Conservation (phyloP, 768 basidiomycete species). For the Podaxis pistillaris region DNA sequence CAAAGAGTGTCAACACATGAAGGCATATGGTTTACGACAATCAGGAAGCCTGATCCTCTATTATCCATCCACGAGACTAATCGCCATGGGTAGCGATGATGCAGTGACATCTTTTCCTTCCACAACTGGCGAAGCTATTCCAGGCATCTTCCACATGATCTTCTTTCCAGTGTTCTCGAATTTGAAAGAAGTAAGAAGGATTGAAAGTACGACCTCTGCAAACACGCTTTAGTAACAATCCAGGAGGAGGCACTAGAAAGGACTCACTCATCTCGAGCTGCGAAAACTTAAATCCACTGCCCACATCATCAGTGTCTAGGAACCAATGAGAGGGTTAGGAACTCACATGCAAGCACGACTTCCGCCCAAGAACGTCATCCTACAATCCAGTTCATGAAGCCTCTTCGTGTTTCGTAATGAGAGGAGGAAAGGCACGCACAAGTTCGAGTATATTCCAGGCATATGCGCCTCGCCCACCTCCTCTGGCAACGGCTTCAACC, state of each 20-base stretch:
- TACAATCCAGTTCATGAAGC: not conserved
- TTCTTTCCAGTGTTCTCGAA: conserved; percentile 18
- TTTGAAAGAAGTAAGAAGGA: conserved; percentile 4
- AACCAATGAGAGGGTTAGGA: not conserved
- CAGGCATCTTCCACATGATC: conserved; percentile 17
- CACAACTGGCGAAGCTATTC: conserved; percentile 15
- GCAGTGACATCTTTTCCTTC: conserved; percentile 3
- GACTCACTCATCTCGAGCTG: conserved; percentile 24
- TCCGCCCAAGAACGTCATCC: conserved; percentile 21
- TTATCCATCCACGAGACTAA: conserved; percentile 6
- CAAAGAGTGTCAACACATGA: no score
- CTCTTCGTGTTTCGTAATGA: not conserved
- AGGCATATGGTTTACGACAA: no score
- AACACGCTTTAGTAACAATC: not conserved
- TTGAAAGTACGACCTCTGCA: conserved; percentile 16
- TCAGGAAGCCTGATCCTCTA: not conserved
- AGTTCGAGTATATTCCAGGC: conserved; percentile 22
- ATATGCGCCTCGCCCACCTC: conserved; percentile 19
- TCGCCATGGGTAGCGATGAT: conserved; percentile 16
- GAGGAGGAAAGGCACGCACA: conserved; percentile 8
- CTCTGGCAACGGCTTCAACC: conserved; percentile 35
- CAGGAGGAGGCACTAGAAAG: not conserved
- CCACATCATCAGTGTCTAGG: not conserved
- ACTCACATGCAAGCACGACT: conserved; percentile 17
- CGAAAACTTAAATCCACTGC: conserved; percentile 21